Evolutionary conservation across 2,329 filamentous ascomycete species (phyloP).

Genomic region (Tolypocladium nubicola): DNA sequence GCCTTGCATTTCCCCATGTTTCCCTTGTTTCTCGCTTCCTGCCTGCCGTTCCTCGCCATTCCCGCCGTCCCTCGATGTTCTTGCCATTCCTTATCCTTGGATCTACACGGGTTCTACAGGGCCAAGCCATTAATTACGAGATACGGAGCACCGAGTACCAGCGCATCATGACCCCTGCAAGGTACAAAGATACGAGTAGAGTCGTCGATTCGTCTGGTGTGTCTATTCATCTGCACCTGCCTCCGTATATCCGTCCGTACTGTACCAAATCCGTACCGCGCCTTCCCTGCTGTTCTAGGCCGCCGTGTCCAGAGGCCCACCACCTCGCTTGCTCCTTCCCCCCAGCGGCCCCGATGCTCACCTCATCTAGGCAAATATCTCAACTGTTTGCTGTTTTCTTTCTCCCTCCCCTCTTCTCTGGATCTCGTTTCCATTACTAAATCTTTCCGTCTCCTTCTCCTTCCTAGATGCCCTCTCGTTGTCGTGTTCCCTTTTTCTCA

Average conservation of each 20-base stretch:
- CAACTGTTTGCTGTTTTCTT: not conserved
- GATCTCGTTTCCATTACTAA: not conserved
- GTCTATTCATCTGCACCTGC: not conserved
- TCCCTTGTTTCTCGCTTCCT: too few species aligned
- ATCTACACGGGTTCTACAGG: too few species aligned
- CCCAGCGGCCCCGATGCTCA: not conserved
- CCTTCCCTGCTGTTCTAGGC: not conserved
- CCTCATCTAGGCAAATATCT: not conserved
- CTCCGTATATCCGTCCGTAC: too few species aligned
- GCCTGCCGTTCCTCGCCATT: too few species aligned
- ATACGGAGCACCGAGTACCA: too few species aligned
- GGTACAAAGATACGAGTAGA: too few species aligned
- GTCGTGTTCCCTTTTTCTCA: not conserved
- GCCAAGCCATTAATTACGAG: too few species aligned
- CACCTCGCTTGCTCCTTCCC: not conserved
- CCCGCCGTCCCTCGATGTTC: too few species aligned
- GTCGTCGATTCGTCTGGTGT: not conserved
- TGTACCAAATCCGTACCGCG: not conserved
- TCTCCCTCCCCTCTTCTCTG: not conserved
- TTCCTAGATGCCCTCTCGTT: not conserved
- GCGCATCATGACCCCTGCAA: too few species aligned
- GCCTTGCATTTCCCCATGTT: too few species aligned
- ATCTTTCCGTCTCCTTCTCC: not conserved
- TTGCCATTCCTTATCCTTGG: too few species aligned
- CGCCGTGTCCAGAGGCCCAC: not conserved